Evolutionary conservation across 176 grass and related monocot genomes (phyloP).

Genomic region (Zoysia pacifica): DNA sequence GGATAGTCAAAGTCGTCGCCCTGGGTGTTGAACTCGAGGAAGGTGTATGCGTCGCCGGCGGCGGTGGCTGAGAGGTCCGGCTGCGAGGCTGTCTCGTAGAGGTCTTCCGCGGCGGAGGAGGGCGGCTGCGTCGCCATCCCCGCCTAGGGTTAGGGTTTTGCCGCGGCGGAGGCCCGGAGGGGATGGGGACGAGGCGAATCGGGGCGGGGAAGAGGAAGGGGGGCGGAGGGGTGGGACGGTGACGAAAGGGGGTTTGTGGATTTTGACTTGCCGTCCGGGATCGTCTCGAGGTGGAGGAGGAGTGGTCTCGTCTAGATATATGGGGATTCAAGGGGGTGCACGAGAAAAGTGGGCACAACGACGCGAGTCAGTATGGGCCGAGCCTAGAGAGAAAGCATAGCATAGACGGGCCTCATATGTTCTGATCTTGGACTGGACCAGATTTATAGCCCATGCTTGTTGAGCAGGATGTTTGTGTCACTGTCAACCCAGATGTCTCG

Average conservation of each 20-base stretch:
- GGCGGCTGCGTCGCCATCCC: constrained; percentile 53
- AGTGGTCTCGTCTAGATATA: neutral
- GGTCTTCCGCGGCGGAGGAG: constrained; percentile 57
- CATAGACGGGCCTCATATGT: too few species aligned
- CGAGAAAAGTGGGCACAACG: neutral
- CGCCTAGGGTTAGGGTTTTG: constrained; percentile 77
- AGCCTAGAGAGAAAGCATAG: too few species aligned
- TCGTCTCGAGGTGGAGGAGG: neutral
- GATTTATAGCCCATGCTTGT: too few species aligned
- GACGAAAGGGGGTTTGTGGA: neutral
- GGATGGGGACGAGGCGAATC: constrained; percentile 42
- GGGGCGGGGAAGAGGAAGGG: constrained; percentile 1
- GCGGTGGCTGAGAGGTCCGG: constrained; percentile 61
- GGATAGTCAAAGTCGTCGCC: constrained; percentile 92
- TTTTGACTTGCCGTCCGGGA: neutral
- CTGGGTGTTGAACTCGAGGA: constrained; percentile 98
- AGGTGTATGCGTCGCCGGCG: constrained; percentile 86
- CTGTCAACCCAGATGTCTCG: too few species aligned
- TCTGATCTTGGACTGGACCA: too few species aligned
- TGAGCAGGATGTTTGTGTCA: too few species aligned
- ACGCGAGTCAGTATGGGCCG: too few species aligned
- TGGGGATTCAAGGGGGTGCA: constrained; percentile 4
- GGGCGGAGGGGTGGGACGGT: neutral
- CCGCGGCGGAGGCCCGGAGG: neutral
- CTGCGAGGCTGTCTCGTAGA: constrained; percentile 98